A percentile compares a stretch with the other conserved stretches of the same genome.
Conservation (phyloP, 2,329 filamentous ascomycete genomes). For the Fusarium pseudograminearum region DNA sequence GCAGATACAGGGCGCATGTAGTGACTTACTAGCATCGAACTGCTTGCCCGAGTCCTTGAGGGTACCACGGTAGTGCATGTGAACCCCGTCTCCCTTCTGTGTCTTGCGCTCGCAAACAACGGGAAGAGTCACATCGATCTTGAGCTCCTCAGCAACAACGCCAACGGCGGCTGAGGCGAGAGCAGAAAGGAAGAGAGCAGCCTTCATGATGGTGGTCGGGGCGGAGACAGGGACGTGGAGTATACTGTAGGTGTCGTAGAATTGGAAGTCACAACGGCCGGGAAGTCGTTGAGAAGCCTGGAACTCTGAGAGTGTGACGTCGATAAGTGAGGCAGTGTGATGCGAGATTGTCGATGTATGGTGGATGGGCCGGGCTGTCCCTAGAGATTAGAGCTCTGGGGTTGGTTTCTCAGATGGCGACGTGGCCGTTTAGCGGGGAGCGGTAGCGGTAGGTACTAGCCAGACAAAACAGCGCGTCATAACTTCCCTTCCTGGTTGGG, state of each 20-base stretch:
- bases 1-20: conserved; percentile 17
- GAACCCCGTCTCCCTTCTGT: conserved; percentile 79
- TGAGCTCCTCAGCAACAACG: conserved; percentile 69
- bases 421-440: conserved; percentile 42
- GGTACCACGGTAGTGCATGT: conserved; percentile 90
- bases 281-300: conserved; percentile 31
- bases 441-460: not conserved
- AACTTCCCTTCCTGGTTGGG: conserved; percentile 7
- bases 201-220: conserved; percentile 60
- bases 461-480: conserved; percentile 31
- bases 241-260: conserved; percentile 17
- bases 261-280: conserved; percentile 13
- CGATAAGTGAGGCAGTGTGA: conserved; percentile 37
- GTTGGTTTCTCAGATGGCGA: conserved; percentile 34
- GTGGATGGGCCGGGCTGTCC: conserved; percentile 12
- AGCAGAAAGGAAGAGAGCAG: conserved; percentile 61
- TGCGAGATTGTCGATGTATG: conserved; percentile 37
- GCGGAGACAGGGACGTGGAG: conserved; percentile 22
- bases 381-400: conserved; percentile 6
- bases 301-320: conserved; percentile 40
- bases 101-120: conserved; percentile 86
- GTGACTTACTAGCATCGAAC: conserved; percentile 79
- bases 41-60: conserved; percentile 78
- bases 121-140: conserved; percentile 80
- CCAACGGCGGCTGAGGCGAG: conserved; percentile 64